Evolutionary conservation across 768 basidiomycete genomes (phyloP).

Genomic region (Suillus weaverae): DNA sequence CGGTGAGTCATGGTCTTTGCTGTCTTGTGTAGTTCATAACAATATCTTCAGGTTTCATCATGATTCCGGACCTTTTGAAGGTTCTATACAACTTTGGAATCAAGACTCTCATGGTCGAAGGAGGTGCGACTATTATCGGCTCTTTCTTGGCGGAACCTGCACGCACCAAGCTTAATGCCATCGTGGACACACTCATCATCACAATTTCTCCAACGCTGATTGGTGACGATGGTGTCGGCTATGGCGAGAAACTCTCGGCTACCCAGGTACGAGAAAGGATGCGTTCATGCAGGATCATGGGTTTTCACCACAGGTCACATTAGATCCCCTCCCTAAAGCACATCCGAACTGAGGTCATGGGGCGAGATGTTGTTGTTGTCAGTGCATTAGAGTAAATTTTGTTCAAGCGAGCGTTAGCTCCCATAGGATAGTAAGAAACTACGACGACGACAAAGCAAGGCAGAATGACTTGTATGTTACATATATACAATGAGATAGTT

Average conservation of each 20-base stretch:
- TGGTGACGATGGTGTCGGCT: constrained; percentile 68
- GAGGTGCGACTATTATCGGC: constrained; percentile 80
- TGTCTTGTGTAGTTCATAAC: constrained; percentile 9
- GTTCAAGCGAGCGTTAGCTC: background rate
- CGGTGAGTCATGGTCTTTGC: constrained; percentile 28
- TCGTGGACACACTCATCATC: constrained; percentile 75
- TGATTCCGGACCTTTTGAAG: constrained; percentile 50
- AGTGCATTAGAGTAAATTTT: constrained; percentile 1
- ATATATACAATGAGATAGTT: background rate
- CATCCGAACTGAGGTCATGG: constrained; percentile 28
- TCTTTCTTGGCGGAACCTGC: constrained; percentile 36
- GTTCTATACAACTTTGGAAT: constrained; percentile 59
- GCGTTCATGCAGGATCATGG: background rate
- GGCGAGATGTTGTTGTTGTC: constrained; percentile 34
- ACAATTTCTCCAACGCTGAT: constrained; percentile 88
- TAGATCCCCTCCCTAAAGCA: constrained; percentile 31
- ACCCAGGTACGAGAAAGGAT: constrained; percentile 13
- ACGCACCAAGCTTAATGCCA: constrained; percentile 14
- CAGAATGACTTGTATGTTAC: background rate
- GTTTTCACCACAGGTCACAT: background rate
- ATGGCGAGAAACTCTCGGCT: constrained; percentile 33
- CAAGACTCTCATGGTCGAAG: constrained; percentile 90
- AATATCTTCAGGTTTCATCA: constrained; percentile 36
- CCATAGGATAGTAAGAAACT: background rate
- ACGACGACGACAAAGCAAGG: background rate